Percentiles rank a stretch among this genome's conserved stretches.
Evolutionary conservation across 306 rosid species (phyloP).

Genomic region (Trifolium repens): DNA sequence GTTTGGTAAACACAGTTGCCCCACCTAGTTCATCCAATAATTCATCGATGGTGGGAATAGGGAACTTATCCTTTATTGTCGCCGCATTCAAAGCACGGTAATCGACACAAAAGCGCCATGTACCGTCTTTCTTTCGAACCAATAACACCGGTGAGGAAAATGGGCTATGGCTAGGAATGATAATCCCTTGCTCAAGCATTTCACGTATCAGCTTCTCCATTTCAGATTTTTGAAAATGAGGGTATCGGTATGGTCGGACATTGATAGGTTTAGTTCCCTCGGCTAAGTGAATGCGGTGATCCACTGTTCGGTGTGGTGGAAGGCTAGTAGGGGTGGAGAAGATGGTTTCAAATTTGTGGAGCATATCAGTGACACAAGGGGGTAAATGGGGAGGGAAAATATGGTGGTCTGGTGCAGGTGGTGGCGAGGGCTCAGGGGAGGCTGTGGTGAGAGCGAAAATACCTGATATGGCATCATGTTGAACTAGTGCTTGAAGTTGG

Average conservation of each 20-base stretch:
- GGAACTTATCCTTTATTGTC: too few species aligned
- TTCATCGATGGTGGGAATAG: too few species aligned
- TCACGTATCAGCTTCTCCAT: not conserved
- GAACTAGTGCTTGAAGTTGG: not conserved
- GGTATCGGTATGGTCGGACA: not conserved
- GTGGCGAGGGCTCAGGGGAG: accelerated
- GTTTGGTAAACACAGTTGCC: too few species aligned
- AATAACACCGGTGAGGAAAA: not conserved
- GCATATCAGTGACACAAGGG: too few species aligned
- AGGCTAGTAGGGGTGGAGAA: not conserved
- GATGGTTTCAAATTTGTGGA: not conserved
- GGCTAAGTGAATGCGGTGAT: not conserved
- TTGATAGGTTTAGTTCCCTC: not conserved
- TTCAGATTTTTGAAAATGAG: not conserved
- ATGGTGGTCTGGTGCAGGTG: not conserved
- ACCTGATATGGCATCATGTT: not conserved
- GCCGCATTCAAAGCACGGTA: too few species aligned
- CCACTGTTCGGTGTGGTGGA: not conserved
- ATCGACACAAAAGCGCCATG: too few species aligned
- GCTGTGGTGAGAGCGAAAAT: not conserved
- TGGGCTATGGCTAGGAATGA: not conserved
- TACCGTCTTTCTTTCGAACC: not conserved
- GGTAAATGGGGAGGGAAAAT: not conserved
- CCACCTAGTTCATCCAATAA: too few species aligned
- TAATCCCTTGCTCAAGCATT: not conserved